Evolutionary conservation across 805 yeast genomes (phyloP), one percentile per base, ranked within the genome.

Genomic region (Brettanomyces custersianus): DNA sequence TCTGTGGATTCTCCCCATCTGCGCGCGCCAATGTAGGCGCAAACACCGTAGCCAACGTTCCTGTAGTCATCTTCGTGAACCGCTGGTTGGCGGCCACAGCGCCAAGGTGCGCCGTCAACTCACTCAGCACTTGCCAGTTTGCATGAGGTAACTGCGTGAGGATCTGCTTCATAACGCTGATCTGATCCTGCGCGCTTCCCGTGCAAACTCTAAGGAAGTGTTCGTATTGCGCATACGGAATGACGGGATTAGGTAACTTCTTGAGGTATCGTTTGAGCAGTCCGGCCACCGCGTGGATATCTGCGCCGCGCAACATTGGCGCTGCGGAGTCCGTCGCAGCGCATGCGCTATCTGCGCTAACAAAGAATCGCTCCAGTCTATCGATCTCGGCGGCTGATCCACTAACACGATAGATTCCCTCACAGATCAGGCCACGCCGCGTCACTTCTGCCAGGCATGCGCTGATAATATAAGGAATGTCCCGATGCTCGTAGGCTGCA

Each of bases 1-100:
- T 71, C 44, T 81, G 86, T 6, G 94, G 88, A 28, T 76, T 69
- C 40, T 68, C 62, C 6, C 49, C 40, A 25, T 48, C 42, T 48
- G 86, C 95, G 33, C 95, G 69, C 0, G 87, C 80, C 30, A 92
- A 60, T 6, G 96, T 86, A 4, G 98, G 97, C 2, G 96, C 95
- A 66, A 92, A 92, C 6, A 90, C 96, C 30, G 92, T 85, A 0
- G 95, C 79, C 36, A 92, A 60, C 49, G 92, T 87, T 56, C 77
- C 77, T 47, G 72, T 65, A 29, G 72, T 83, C 98, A 92, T 92
- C 55, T 88, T 69, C 54, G 88, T 92, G 30, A 59, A 52, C 10
- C 56, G 57, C 31, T 74, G 65, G 52, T 68, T 65, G 20, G 62
- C 55, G 27, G 75, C 72, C 22, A 92, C 79, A 37, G 63, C 58